Conservation (phyloP, 345 rosid genomes). For the Bruguiera parviflora region DNA sequence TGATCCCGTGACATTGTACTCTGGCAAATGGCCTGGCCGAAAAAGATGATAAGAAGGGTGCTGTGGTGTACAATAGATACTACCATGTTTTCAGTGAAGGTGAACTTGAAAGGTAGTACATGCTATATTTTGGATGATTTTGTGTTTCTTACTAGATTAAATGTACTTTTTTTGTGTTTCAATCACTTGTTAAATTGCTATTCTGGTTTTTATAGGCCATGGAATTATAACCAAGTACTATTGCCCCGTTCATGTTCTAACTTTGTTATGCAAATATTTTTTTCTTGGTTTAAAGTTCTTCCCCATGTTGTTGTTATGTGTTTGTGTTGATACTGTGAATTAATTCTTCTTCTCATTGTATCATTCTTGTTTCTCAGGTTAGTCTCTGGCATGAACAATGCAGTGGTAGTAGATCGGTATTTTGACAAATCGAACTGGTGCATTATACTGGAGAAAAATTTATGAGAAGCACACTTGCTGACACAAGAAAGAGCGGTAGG, state of each 20-base stretch:
- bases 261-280: neutral
- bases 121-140: neutral
- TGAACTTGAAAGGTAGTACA: constrained; percentile 80
- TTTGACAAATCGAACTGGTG: constrained; percentile 98
- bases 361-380: constrained; percentile 48
- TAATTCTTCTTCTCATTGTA: neutral
- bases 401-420: constrained; percentile 62
- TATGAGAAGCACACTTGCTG: constrained; percentile 16
- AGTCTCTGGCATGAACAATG: constrained; percentile 59
- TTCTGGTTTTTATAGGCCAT: neutral
- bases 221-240: too few relatives aligned
- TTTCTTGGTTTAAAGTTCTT: neutral
- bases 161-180: neutral
- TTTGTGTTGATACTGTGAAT: neutral
- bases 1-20: too few relatives aligned
- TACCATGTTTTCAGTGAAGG: constrained; percentile 92
- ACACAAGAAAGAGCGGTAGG: neutral
- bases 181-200: neutral
- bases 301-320: too few relatives aligned
- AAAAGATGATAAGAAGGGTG: constrained; percentile 92
- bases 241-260: neutral
- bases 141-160: neutral
- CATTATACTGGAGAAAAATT: constrained; percentile 70
- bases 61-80: constrained; percentile 87
- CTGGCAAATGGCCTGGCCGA: constrained; percentile 78